Evolutionary conservation across 768 basidiomycete genomes (phyloP).

Genomic region (Hygrophorus pudorinus): DNA sequence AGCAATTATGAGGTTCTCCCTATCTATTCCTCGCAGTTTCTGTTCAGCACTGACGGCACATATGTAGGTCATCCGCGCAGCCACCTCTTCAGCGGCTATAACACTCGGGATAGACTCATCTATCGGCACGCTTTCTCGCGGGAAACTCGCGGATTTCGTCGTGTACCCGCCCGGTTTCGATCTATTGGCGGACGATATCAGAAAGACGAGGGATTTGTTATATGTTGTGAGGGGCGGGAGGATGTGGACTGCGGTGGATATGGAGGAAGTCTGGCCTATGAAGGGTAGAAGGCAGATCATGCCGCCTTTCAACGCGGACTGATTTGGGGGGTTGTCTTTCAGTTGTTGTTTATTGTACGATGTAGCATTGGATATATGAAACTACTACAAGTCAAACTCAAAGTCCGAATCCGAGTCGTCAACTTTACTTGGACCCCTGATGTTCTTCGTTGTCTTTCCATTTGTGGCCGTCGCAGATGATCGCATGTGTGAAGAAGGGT

Average conservation of each 20-base stretch:
- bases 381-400: conserved; percentile 54
- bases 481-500: conserved; percentile 31
- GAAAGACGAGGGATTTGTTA: conserved; percentile 36
- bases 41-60: not conserved
- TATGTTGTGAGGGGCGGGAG: conserved; percentile 61
- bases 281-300: conserved; percentile 42
- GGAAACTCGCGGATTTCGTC: conserved; percentile 65
- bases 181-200: conserved; percentile 43
- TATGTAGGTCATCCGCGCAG: conserved; percentile 52
- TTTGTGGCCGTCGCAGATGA: conserved; percentile 54
- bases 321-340: conserved; percentile 7
- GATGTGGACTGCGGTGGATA: conserved; percentile 55
- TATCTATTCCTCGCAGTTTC: not conserved
- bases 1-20: conserved; percentile 54
- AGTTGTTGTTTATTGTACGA: no score
- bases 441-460: conserved; percentile 39
- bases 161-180: conserved; percentile 55
- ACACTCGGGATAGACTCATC: conserved; percentile 55
- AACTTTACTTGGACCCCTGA: conserved; percentile 31
- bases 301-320: conserved; percentile 52
- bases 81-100: conserved; percentile 54
- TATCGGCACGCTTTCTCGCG: conserved; percentile 50
- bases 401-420: conserved; percentile 68
- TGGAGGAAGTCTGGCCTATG: conserved; percentile 67
- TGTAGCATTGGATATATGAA: conserved; percentile 8